Percentiles rank a stretch among this genome's conserved stretches.
phyloP scores from a whole-genome alignment of 129 eudicot genomes.

The carrot (Daucus carota) region DH1_v3.0 NC_030389.2:21229501-21230000 shows the following conservation, averaged over 20 bases:
- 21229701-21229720: constrained; percentile 56
- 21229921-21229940: constrained; percentile 34
- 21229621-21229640: too few species aligned
- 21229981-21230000: constrained; percentile 25
- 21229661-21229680: too few species aligned
- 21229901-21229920: constrained; percentile 32
- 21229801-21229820: constrained; percentile 70
- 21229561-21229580: too few species aligned
- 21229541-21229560: too few species aligned
- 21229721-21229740: constrained; percentile 49
- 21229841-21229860: constrained; percentile 47
- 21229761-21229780: constrained; percentile 39
- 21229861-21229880: constrained; percentile 52
- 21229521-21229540: too few species aligned
- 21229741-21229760: constrained; percentile 80
- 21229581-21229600: too few species aligned
- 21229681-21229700: constrained; percentile 58
- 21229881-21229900: constrained; percentile 63
- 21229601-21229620: too few species aligned
- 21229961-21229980: constrained; percentile 20
- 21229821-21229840: constrained; percentile 93
- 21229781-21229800: constrained; percentile 47
- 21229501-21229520: too few species aligned
- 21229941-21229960: constrained; percentile 38
- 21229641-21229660: too few species aligned